phyloP scores from a whole-genome alignment of 805 yeast species.

The Pichia sporocuriosa region DNA sequence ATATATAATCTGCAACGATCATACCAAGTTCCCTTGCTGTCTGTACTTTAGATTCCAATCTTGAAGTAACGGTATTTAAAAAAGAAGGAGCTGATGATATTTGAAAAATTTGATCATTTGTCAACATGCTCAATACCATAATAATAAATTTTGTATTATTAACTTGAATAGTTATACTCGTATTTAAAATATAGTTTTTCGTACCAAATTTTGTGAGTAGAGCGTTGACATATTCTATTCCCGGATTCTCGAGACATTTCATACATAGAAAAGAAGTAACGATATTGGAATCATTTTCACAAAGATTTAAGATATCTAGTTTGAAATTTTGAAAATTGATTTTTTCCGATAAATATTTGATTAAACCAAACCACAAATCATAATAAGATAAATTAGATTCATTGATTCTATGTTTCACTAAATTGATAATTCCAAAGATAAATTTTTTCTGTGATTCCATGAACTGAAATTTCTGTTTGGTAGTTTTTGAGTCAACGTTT shows the following conservation, averaged over 20 bases:
- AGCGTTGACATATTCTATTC: neutral
- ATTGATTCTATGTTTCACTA: neutral
- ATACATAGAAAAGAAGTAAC: slow-evolving; percentile 8
- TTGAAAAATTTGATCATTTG: slow-evolving; percentile 19
- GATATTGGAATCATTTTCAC: slow-evolving; percentile 3
- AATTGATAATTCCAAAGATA: neutral
- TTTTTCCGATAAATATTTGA: neutral
- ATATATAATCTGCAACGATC: slow-evolving; percentile 46
- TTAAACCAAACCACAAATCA: neutral
- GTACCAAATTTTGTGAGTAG: slow-evolving; percentile 19
- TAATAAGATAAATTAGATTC: neutral
- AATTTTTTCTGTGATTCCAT: slow-evolving; percentile 1
- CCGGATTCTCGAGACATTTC: neutral
- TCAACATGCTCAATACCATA: slow-evolving; percentile 26
- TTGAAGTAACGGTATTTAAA: slow-evolving; percentile 43
- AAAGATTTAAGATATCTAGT: neutral
- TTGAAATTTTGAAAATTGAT: neutral
- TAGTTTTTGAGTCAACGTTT: neutral
- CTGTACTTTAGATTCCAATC: slow-evolving; percentile 44
- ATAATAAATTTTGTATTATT: slow-evolving; percentile 42
- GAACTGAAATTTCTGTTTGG: neutral
- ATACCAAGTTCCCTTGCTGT: slow-evolving; percentile 48
- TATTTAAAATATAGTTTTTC: slow-evolving; percentile 21
- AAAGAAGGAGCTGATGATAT: slow-evolving; percentile 36
- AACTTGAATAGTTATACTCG: slow-evolving; percentile 40